Conservation (phyloP, 2,329 filamentous ascomycete genomes). For the Microdochium trichocladiopsis region DNA sequence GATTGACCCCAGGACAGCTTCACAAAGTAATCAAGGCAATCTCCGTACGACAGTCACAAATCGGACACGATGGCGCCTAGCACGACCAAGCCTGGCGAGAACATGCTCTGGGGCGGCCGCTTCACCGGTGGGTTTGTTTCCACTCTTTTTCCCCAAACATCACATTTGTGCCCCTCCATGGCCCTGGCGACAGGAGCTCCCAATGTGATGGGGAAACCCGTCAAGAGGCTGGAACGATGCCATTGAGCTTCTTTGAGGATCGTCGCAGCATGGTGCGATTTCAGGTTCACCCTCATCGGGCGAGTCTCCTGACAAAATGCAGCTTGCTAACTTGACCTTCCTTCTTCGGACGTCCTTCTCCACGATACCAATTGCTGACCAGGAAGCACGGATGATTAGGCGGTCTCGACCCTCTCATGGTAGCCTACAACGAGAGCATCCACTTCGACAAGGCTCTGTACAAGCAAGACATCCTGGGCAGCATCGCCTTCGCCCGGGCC, state of each 20-base stretch:
- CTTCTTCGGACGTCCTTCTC: neutral
- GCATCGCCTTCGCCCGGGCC: constrained; percentile 74
- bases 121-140: constrained; percentile 35
- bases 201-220: no score
- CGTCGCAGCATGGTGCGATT: no score
- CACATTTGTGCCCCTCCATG: constrained; percentile 4
- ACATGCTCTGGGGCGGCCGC: constrained; percentile 35
- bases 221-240: no score
- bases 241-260: no score
- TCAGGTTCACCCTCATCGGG: neutral
- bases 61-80: neutral
- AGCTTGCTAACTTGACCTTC: neutral
- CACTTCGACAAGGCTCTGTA: constrained; percentile 73
- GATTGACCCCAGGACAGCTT: neutral
- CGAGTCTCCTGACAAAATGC: no score
- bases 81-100: constrained; percentile 10
- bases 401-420: constrained; percentile 79
- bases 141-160: neutral
- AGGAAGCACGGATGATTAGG: no score
- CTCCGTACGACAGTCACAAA: neutral
- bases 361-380: neutral
- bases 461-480: constrained; percentile 73
- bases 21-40: neutral
- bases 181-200: constrained; percentile 7
- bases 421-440: constrained; percentile 75